Percentiles rank a stretch among this genome's conserved stretches.
Evolutionary conservation across 1,284 basidiomycete genomes (phyloP).

Genomic region (Trichosporon inkin): DNA sequence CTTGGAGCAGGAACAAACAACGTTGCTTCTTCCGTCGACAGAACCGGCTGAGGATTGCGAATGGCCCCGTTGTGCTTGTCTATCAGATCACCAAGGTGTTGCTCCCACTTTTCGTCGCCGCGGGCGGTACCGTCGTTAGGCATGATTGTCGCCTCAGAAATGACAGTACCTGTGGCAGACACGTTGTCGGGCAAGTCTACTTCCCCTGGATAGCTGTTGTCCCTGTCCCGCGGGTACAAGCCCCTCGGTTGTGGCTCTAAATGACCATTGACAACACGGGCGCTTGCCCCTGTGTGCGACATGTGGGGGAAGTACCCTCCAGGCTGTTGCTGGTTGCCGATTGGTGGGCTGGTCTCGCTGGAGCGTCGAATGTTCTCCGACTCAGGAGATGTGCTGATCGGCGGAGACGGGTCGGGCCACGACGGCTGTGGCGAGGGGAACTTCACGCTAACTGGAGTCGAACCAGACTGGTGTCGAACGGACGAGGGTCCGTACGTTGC

Average conservation of each 20-base stretch:
- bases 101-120: slow-evolving; percentile 36
- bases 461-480: neutral
- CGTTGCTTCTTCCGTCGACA: slow-evolving; percentile 36
- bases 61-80: slow-evolving; percentile 6
- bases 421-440: slow-evolving; percentile 25
- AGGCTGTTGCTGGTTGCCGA: neutral
- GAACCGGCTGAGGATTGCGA: neutral
- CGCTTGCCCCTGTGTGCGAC: too few relatives aligned
- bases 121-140: slow-evolving; percentile 19
- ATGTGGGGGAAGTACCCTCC: neutral
- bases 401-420: neutral
- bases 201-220: neutral
- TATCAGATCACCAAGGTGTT: slow-evolving; percentile 31
- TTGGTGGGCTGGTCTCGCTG: neutral
- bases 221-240: neutral
- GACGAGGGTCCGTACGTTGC: neutral
- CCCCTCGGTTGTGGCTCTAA: neutral
- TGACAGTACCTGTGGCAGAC: slow-evolving; percentile 17
- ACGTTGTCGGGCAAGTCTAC: neutral
- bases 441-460: neutral
- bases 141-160: slow-evolving; percentile 35
- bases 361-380: slow-evolving; percentile 1
- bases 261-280: too few relatives aligned
- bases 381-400: neutral
- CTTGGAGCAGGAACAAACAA: slow-evolving; percentile 31